A percentile compares a stretch with the other conserved stretches of the same genome.
These are phyloP conservation scores for Sclerotiophoma versabilis DNA, from an alignment of 2,329 filamentous ascomycete species.

Conservation along the genomic window DNA sequence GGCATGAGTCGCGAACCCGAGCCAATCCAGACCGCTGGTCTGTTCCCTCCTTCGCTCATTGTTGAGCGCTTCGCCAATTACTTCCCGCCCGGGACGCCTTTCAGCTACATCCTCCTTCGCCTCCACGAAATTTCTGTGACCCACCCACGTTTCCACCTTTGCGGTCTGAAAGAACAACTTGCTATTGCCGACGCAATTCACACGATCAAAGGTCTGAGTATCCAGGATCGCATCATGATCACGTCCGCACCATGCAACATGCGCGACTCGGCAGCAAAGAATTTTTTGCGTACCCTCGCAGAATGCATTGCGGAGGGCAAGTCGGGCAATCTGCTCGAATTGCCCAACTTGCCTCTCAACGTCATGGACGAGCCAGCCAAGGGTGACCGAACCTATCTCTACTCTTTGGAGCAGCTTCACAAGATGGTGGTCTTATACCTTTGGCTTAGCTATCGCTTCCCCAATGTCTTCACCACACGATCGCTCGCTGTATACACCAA, in stretches of 20 bases:
- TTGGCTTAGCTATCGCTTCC: slow-evolving; percentile 91
- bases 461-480: slow-evolving; percentile 78
- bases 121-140: slow-evolving; percentile 73
- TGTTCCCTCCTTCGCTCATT: slow-evolving; percentile 74
- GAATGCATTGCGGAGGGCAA: slow-evolving; percentile 71
- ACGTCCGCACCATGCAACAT: slow-evolving; percentile 72
- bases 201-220: slow-evolving; percentile 68
- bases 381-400: slow-evolving; percentile 64
- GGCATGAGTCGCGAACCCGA: slow-evolving; percentile 70
- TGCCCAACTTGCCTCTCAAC: slow-evolving; percentile 74
- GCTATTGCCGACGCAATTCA: slow-evolving; percentile 78
- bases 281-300: slow-evolving; percentile 70
- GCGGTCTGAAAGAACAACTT: slow-evolving; percentile 67
- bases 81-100: slow-evolving; percentile 80
- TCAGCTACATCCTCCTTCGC: slow-evolving; percentile 81
- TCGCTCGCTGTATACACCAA: slow-evolving; percentile 82
- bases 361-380: slow-evolving; percentile 67
- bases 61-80: slow-evolving; percentile 80
- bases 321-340: slow-evolving; percentile 73
- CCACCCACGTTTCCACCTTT: slow-evolving; percentile 74
- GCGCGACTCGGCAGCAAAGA: slow-evolving; percentile 55
- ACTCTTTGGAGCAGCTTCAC: slow-evolving; percentile 77
- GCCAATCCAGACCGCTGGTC: slow-evolving; percentile 73
- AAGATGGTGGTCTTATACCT: slow-evolving; percentile 84
- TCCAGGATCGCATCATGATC: slow-evolving; percentile 78